Evolutionary conservation across 768 basidiomycete species (phyloP).

Genomic region (Boletus bicolor): DNA sequence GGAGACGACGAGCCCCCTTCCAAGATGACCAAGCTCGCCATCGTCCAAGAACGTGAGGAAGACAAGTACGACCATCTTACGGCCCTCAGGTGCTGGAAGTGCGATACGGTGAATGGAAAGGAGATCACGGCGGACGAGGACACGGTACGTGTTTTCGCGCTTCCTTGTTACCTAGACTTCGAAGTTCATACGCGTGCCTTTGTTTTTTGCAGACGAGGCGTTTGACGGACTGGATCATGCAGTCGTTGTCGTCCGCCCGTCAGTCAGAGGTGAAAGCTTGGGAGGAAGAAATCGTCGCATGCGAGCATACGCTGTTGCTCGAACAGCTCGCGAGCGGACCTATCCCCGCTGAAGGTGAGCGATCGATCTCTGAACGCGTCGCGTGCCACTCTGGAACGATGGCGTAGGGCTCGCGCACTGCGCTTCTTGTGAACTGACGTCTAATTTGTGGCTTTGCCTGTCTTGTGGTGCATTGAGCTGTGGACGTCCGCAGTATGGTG

Average conservation of each 20-base stretch:
- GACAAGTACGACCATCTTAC: conserved; percentile 78
- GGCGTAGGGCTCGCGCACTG: conserved; percentile 75
- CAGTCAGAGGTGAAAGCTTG: conserved; percentile 95
- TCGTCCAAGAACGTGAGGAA: conserved; percentile 80
- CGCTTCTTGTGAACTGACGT: conserved; percentile 75
- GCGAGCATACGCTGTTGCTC: conserved; percentile 72
- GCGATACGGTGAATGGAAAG: conserved; percentile 49
- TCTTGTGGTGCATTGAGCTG: conserved; percentile 89
- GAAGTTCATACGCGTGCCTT: background rate
- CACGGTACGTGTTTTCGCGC: conserved; percentile 26
- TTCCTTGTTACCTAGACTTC: background rate
- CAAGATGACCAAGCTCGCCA: conserved; percentile 88
- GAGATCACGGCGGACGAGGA: conserved; percentile 39
- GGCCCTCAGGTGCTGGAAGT: conserved; percentile 72
- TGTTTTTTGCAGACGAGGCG: conserved; percentile 42
- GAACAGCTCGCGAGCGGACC: conserved; percentile 38
- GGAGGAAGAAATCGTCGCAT: conserved; percentile 90
- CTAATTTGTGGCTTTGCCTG: conserved; percentile 95
- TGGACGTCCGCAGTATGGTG: conserved; percentile 82
- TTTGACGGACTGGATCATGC: conserved; percentile 68
- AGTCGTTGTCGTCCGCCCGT: conserved; percentile 81
- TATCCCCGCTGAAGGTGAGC: conserved; percentile 28
- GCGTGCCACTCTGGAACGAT: background rate
- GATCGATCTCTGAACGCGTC: background rate
- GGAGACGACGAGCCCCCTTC: conserved; percentile 77